Base-by-base conservation (phyloP, 371 early-diverging fungal genomes). In the Zychaea mexicana region DNA sequence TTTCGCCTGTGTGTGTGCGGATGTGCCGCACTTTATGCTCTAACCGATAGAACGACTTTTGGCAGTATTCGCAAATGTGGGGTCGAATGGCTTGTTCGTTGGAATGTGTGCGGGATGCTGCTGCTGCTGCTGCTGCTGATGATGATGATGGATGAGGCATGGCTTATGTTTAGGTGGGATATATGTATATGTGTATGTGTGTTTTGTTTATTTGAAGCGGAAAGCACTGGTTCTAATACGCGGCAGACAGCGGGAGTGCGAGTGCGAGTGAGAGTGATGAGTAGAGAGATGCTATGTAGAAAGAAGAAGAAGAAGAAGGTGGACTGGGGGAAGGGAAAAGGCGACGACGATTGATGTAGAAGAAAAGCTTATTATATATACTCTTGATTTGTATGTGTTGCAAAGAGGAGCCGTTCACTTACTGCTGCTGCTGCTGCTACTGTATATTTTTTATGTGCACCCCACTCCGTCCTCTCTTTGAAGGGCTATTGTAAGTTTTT, bases 1-100 rank as follows among this genome's bases (percentile, higher is more conserved):
- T 91, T 67, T 95, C 95, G 22, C 94, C 94, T 5, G 95, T 95
- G 68, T 95, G 95, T 2, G 93, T 94, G 62, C 93, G 85, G 52
- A 92, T 88, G 77, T 95, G 95, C 39, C 95, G 85, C 21, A 87
- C 88, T 72, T 88, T 87, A 65, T 91, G 91, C 67, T 91, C 91
- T 27, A 89, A 81, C n/a, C 91, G 90, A 61, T 76, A 88, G 66
- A 91, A 91, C 26, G 90, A 85, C 75, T 89, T 91, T 17, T 84
- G 83, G 68, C 91, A 90, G 65, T 84, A 79, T n/a, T 89, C 88
- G 61, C 91, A 90, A 64, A 86, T 79, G 73, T 90, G 88, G 6
- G 88, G 89, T 21, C 91, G 86, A 42, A 32, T 24, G 3, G 19
- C 52, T 52, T 52, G 52, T 22, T 52, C 28, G n/a, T n/a, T n/a